These are phyloP conservation scores for Baorangia bicolor DNA, from an alignment of 768 basidiomycete species.

Conservation along the genomic window DNA sequence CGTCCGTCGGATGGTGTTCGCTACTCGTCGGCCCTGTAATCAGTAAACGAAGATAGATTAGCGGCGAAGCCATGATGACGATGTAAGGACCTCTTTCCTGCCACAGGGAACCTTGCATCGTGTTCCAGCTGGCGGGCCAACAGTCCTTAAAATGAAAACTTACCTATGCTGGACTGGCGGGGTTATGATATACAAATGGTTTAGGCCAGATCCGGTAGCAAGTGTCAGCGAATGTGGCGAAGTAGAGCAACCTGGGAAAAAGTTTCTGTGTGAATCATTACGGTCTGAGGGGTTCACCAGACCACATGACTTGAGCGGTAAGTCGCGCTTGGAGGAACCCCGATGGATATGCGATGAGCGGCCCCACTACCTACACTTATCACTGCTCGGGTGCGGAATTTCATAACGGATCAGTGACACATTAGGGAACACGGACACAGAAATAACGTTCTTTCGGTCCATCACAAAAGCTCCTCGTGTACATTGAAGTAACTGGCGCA, in stretches of 20 bases:
- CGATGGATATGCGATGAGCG: neutral
- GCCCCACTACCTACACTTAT: neutral
- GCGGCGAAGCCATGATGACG: neutral
- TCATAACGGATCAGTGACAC: neutral
- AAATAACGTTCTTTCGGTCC: neutral
- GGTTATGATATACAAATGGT: neutral
- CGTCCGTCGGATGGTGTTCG: conserved; percentile 6
- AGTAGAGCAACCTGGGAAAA: neutral
- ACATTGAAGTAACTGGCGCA: conserved; percentile 48
- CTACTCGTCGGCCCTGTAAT: neutral
- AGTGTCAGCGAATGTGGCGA: neutral
- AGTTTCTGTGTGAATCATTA: neutral
- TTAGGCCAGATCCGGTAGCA: neutral
- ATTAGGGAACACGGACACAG: neutral
- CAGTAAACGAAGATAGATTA: neutral
- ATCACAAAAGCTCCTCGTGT: conserved; percentile 47
- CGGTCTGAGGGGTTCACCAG: neutral
- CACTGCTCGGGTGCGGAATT: neutral
- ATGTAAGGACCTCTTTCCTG: neutral
- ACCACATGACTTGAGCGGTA: neutral
- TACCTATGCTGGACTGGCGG: neutral
- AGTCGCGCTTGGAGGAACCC: neutral
- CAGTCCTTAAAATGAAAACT: neutral
- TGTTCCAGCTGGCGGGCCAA: neutral
- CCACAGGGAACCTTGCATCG: neutral